Conservation (phyloP, 73 alveolate genomes). For the Uronychia binucleata region DNA sequence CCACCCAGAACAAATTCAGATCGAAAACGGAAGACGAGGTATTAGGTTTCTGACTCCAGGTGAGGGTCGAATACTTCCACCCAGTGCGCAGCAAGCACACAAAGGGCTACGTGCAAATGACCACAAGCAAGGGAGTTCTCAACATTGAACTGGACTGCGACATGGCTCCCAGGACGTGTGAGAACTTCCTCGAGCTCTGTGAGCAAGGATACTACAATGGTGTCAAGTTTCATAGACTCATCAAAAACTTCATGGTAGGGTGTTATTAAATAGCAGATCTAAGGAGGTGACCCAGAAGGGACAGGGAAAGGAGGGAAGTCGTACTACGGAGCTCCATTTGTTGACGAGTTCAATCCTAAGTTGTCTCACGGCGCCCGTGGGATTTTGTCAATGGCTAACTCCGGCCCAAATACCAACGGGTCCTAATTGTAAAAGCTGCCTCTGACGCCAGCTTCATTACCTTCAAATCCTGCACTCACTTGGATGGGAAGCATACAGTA, state of each 20-base stretch:
- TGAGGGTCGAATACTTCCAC: constrained; percentile 69
- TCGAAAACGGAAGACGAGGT: constrained; percentile 25
- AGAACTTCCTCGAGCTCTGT: constrained; percentile 89
- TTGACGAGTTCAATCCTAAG: constrained; percentile 85
- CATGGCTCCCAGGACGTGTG: constrained; percentile 67
- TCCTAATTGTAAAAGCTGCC: constrained; percentile 84
- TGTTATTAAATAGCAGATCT: constrained; percentile 13
- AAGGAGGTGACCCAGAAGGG: constrained; percentile 96
- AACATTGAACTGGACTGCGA: constrained; percentile 68
- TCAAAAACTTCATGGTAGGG: constrained; percentile 66
- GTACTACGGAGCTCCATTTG: constrained; percentile 71
- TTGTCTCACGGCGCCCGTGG: constrained; percentile 80
- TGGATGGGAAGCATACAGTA: constrained; percentile 98
- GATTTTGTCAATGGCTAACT: constrained; percentile 79
- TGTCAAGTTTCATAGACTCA: constrained; percentile 77
- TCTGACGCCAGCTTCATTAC: constrained; percentile 81
- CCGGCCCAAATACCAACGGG: constrained; percentile 76
- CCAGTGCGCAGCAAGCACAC: constrained; percentile 54
- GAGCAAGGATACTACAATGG: constrained; percentile 81
- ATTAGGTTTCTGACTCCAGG: constrained; percentile 14
- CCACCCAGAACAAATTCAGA: constrained; percentile 38
- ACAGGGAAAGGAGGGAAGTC: constrained; percentile 92
- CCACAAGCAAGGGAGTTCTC: constrained; percentile 72
- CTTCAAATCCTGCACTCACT: constrained; percentile 91
- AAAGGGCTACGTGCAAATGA: constrained; percentile 67